These are phyloP conservation scores for Aspergillus saccharolyticus DNA, from an alignment of 495 filamentous ascomycete species.

Conservation along the genomic window DNA sequence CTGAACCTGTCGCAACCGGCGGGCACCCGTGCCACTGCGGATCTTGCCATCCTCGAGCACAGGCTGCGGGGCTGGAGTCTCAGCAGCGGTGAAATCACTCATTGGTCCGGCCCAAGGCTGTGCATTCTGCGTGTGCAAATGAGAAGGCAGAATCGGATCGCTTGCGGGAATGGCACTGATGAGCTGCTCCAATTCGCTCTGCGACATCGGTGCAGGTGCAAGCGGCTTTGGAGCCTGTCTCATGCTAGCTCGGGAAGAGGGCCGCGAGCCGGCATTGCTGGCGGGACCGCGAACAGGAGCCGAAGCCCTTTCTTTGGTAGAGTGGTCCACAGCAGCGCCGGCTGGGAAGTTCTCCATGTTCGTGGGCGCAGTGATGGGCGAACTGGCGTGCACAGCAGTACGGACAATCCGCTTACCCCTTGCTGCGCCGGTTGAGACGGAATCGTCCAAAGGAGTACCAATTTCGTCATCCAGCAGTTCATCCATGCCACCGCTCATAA, in stretches of 20 bases:
- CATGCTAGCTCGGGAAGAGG: conserved; percentile 35
- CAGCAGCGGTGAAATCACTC: conserved; percentile 36
- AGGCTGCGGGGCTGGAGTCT: conserved; percentile 27
- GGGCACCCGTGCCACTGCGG: conserved; percentile 35
- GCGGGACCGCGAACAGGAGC: conserved; percentile 23
- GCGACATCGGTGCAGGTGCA: conserved; percentile 36
- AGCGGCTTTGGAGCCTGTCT: conserved; percentile 37
- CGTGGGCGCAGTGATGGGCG: conserved; percentile 23
- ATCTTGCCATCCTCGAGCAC: conserved; percentile 24
- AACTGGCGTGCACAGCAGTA: conserved; percentile 30
- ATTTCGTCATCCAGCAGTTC: conserved; percentile 52
- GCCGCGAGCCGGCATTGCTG: conserved; percentile 28
- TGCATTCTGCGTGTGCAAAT: conserved; percentile 35
- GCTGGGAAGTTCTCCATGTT: conserved; percentile 18
- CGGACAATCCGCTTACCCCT: conserved; percentile 39
- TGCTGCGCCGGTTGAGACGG: conserved; percentile 33
- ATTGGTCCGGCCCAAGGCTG: conserved; percentile 45
- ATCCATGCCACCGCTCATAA: conserved; percentile 70
- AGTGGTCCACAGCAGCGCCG: conserved; percentile 18
- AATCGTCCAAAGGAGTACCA: conserved; percentile 32
- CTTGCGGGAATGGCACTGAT: conserved; percentile 49
- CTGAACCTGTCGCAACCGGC: conserved; percentile 38
- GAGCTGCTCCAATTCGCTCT: conserved; percentile 31
- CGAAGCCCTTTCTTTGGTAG: conserved; percentile 16
- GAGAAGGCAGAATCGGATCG: conserved; percentile 48